These are phyloP conservation scores for Eustoma russellianum DNA, from an alignment of 257 asterid genomes.

Conservation along the genomic window DNA sequence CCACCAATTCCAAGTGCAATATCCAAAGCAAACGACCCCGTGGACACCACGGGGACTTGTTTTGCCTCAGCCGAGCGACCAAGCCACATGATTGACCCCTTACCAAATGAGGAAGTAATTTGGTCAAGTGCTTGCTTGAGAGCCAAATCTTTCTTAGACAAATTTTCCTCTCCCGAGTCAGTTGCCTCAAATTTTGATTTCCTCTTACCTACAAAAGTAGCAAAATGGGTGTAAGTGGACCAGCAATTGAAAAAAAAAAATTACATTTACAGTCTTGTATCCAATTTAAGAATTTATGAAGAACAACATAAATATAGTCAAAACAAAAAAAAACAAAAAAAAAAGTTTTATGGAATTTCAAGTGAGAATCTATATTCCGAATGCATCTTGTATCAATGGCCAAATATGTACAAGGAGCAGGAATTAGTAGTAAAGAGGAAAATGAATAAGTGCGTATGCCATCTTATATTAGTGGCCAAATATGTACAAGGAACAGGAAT, in stretches of 20 bases:
- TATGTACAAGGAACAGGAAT: too few species aligned
- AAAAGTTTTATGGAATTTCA: not conserved
- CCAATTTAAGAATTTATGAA: too few species aligned
- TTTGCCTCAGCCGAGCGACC: constrained; percentile 52
- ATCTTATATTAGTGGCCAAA: too few species aligned
- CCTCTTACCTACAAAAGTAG: constrained; percentile 38
- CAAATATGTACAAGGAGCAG: too few species aligned
- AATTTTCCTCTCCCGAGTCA: constrained; percentile 80
- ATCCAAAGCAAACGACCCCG: constrained; percentile 87
- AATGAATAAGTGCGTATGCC: too few species aligned
- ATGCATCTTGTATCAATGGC: too few species aligned
- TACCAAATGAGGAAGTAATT: constrained; percentile 71
- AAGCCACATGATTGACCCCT: constrained; percentile 98
- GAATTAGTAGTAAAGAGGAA: too few species aligned
- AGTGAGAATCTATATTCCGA: too few species aligned
- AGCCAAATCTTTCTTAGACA: constrained; percentile 93
- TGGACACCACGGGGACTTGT: constrained; percentile 77
- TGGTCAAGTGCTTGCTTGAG: constrained; percentile 80
- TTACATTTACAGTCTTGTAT: not conserved
- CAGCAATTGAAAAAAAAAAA: constrained; percentile 4
- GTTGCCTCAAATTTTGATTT: constrained; percentile 57
- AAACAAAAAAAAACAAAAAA: not conserved
- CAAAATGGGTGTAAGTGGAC: not conserved
- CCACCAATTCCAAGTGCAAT: constrained; percentile 87
- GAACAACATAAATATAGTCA: not conserved